Base-by-base conservation (phyloP, 768 basidiomycete species). In the Cubamyces lactineus region DNA sequence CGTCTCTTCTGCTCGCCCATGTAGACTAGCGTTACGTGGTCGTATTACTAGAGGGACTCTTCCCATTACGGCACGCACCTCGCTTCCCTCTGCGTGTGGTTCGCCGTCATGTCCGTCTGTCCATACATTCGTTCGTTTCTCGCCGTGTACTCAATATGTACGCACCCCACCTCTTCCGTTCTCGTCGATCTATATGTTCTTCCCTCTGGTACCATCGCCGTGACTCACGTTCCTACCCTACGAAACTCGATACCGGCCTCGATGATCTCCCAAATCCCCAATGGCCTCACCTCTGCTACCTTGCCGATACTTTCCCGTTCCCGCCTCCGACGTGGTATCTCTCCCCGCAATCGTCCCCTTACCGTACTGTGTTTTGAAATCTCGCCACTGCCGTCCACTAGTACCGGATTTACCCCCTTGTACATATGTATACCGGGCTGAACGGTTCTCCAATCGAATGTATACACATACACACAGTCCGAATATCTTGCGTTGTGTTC, bases 1-100 rank as follows among this genome's bases (percentile, higher is more conserved):
- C 59, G 24, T 59, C 57, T 55, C 41, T 59, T 52, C 23, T 59
- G 53, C 58, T 60, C 50, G 42, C 63, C 48, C 63, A 60, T 64
- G 63, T 60, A 64, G 63, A 64, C 58, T 56, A 64, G 53, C 30
- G 45, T 60, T 60, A 41, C 63, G 59, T 64, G 63, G 63, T 56
- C 59, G 63, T 64, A 23, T 28, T 43, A 51, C 52, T 60, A 60
- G 58, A 64, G 48, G 58, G 63, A 64, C 63, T 64, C 63, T 55
- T 24, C 38, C 24, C 42, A 7, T 26, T 34, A 8, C n/a, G 19
- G 34, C 15, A 38, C 28, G 42, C 56, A n/a, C 28, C n/a, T 59
- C 39, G 42, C 23, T 34, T 34, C 34, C 34, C 34, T 8, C 34
- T 34, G 34, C 34, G 34, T 34, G 34, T 34, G 34, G 34, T 11